phyloP scores from a whole-genome alignment of 768 basidiomycete genomes.

The Suillus cothurnatus region DNA sequence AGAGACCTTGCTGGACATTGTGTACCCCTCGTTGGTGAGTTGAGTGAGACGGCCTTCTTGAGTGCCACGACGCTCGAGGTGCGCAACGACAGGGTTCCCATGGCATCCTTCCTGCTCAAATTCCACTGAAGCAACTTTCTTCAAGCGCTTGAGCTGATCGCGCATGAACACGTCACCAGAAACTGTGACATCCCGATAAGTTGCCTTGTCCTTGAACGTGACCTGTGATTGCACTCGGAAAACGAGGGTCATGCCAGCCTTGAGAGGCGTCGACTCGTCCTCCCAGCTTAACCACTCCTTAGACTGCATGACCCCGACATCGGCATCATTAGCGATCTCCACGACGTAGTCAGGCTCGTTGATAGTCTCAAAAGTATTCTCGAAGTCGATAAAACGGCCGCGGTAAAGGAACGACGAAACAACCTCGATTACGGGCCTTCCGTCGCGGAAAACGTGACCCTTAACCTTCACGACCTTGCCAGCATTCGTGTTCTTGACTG shows the following conservation, averaged over 20 bases:
- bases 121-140: constrained; percentile 87
- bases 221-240: constrained; percentile 90
- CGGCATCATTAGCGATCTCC: constrained; percentile 70
- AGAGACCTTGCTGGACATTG: constrained; percentile 63
- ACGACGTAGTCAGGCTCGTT: constrained; percentile 91
- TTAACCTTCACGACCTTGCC: constrained; percentile 94
- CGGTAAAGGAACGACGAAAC: constrained; percentile 96
- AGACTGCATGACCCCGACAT: constrained; percentile 86
- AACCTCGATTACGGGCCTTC: constrained; percentile 87
- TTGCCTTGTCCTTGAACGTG: constrained; percentile 88
- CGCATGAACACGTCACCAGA: constrained; percentile 85
- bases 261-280: constrained; percentile 74
- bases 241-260: constrained; percentile 79
- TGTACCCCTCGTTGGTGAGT: constrained; percentile 86
- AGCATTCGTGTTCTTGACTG: constrained; percentile 86
- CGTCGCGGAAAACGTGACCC: constrained; percentile 77
- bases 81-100: constrained; percentile 92
- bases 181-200: constrained; percentile 80
- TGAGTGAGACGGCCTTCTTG: constrained; percentile 76
- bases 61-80: constrained; percentile 88
- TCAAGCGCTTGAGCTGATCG: constrained; percentile 83
- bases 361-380: constrained; percentile 93
- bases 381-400: constrained; percentile 89
- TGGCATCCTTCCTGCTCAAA: constrained; percentile 86
- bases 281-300: constrained; percentile 99